phyloP scores from a whole-genome alignment of 148 eudicot genomes.

The Chenopodium formosanum region DNA sequence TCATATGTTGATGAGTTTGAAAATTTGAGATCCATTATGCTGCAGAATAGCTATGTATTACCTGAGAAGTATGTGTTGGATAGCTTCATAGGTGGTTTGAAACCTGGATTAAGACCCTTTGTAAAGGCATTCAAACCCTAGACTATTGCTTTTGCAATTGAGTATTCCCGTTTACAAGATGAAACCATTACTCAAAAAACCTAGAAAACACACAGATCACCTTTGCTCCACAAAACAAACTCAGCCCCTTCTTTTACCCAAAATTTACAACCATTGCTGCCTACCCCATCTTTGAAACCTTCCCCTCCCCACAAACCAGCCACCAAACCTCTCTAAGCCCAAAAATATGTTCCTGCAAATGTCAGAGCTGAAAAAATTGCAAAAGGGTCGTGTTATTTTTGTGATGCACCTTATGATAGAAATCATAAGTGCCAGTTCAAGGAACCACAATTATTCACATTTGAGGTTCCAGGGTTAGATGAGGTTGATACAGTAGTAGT shows the following conservation, averaged over 20 bases:
- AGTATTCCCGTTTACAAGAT: not conserved
- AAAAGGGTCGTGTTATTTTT: not conserved
- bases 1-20: too few relatives aligned
- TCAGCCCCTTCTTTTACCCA: not conserved
- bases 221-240: not conserved
- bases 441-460: not conserved
- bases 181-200: not conserved
- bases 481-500: not conserved
- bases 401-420: not conserved
- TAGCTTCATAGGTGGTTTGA: not conserved
- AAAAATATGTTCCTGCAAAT: not conserved
- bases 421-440: not conserved
- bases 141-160: not conserved
- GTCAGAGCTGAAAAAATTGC: not conserved
- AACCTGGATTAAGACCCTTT: not conserved
- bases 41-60: not conserved
- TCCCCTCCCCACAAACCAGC: not conserved
- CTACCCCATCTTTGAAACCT: not conserved
- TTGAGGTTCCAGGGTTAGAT: not conserved
- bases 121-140: not conserved
- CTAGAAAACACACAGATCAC: not conserved
- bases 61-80: not conserved
- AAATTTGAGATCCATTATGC: too few relatives aligned
- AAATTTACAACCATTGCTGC: not conserved
- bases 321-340: too few relatives aligned